A percentile compares a stretch with the other conserved stretches of the same genome.
Conservation (phyloP, 192 early-diverging fungal species). For the Coemansia sp. region DNA sequence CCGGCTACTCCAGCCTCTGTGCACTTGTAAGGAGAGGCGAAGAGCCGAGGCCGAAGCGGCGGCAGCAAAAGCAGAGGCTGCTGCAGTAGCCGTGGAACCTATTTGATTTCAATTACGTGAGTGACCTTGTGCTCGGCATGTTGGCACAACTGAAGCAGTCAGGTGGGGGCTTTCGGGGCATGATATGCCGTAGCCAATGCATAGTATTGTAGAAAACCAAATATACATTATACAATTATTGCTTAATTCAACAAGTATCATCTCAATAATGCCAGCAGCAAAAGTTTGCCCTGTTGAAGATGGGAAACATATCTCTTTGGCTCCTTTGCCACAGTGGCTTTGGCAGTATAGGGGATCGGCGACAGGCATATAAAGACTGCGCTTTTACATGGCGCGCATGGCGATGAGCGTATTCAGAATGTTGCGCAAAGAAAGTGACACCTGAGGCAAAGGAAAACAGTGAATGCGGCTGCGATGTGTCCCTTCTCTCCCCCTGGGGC, state of each 20-base stretch:
- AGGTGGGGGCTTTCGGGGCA: neutral
- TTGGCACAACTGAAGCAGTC: neutral
- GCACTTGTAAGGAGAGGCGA: constrained; percentile 28
- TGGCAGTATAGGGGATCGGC: neutral
- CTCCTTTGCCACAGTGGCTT: neutral
- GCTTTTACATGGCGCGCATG: neutral
- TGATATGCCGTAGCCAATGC: neutral
- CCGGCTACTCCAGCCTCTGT: constrained; percentile 41
- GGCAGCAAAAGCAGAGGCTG: constrained; percentile 9
- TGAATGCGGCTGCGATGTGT: constrained; percentile 1
- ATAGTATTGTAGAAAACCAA: neutral
- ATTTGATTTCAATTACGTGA: neutral
- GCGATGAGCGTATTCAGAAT: constrained; percentile 7
- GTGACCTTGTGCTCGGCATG: neutral
- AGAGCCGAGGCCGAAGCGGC: constrained; percentile 14
- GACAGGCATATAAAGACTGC: neutral
- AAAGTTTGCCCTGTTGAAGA: neutral
- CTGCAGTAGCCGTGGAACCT: neutral
- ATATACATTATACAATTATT: no score
- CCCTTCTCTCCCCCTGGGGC: neutral
- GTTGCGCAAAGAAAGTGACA: constrained; percentile 6
- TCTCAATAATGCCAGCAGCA: neutral
- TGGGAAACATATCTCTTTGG: neutral
- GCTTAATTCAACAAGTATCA: no score
- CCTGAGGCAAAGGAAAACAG: constrained; percentile 3